Evolutionary conservation across 2,329 filamentous ascomycete species (phyloP), one percentile per base, ranked within the genome.

Genomic region (Incumbomyces delicatus): DNA sequence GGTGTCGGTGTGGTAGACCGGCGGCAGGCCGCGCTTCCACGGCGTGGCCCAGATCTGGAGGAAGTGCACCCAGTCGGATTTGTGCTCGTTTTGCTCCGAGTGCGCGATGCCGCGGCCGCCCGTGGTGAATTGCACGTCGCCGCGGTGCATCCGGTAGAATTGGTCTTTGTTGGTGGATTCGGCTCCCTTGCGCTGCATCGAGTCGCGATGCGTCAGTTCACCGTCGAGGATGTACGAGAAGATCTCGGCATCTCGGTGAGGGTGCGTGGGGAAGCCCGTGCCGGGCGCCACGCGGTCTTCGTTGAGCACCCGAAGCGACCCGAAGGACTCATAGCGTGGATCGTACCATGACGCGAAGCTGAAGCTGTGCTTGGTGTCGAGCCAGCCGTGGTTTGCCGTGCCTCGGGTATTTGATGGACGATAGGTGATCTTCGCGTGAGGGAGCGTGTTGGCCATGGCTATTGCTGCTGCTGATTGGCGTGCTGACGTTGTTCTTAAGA

Each of bases 61-160:
- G 61, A 94, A 94, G 61, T 94, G 87, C 11, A 87, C 83, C 18
- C 83, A 78, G 37, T 85, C 77, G 12, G 74, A 67, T 44, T 69
- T 63, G 62, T 87, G 80, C 66, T 92, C 81, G 65, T 90, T 92
- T 66, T 83, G 80, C 66, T 94, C 87, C 6, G 80, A 85, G 64
- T 94, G 87, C 1, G 86, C 78, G 58, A 94, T 81, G 5, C 78
- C 78, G 4, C 79, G 87, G 46, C 87, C 87, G n/a, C 85, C 87
- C 12, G 83, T 88, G 8, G 87, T 94, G 65, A 94, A 94, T 60
- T 94, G 87, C 37, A 94, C 85, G 63, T 94, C 87, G 11, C 87
- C 86, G 32, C 86, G 74, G 58, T 77, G 76, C 72, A 94, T 82
- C 30, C 78, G 72, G 59, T 73, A 85, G 60, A 85, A 86, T 55